Base-by-base conservation (phyloP, 2,329 filamentous ascomycete species). In the Akanthomyces lecanii region DNA sequence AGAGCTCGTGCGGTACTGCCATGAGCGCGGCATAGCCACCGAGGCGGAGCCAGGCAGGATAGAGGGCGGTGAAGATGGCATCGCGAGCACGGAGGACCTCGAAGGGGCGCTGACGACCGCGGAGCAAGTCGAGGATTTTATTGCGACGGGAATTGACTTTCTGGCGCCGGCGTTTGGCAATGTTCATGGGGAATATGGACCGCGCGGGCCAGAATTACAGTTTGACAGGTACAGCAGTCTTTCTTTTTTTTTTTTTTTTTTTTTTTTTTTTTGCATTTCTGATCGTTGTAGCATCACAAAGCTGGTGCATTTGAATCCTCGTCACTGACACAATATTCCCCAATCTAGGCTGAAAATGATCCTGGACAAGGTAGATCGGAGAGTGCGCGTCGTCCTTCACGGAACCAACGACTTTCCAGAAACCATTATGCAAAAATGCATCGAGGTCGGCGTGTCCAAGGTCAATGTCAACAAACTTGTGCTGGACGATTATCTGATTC, bases 131-230 rank as follows among this genome's bases (percentile, higher is more conserved):
- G 80, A 86, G 66, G 85, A 89, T 68, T 91, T 92, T 69, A 83
- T 90, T 8, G 82, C 78, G 1, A 89, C 87, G 12, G 89, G 89
- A 0, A 89, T 92, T 70, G 86, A 91, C 69, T 89, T 87, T 78
- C 76, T 92, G n/a, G 89, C 89, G 5, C 89, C 89, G 0, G 88
- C 88, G 0, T 90, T 92, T 75, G 89, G 89, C 4, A 92, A 91
- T 69, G 86, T 92, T 51, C 89, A 92, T 74, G 89, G 89, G 6
- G 84, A 87, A 68, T 91, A 92, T 73, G 88, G 88, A 0, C 81
- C 59, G 2, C 38, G 40, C 18, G 59, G 59, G 1, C 59, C 59
- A 14, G 21, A 61, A 28, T 40, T 61, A 12, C 48, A 61, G 28
- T 61, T 53, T 54, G 36, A 55, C 12, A 42, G 54, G 54, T 57